A percentile compares a stretch with the other conserved stretches of the same genome.
phyloP scores from a whole-genome alignment of 2,329 filamentous ascomycete genomes.

The Ceratocystis colombiana region DNA sequence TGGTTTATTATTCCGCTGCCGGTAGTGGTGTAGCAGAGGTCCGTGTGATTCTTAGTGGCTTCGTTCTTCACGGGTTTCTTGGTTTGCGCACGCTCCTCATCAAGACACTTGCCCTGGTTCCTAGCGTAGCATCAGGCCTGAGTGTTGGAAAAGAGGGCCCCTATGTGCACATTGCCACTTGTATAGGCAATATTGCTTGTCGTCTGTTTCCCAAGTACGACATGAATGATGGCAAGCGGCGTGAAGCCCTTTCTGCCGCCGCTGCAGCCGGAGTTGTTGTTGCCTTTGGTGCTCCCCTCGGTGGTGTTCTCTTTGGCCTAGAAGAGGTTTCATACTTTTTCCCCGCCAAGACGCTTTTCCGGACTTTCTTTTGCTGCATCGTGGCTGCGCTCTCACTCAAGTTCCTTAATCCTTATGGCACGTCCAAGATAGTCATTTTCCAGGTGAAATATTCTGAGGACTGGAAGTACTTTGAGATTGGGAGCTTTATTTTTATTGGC shows the following conservation, averaged over 20 bases:
- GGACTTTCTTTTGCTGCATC: slow-evolving; percentile 98
- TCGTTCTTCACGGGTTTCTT: slow-evolving; percentile 90
- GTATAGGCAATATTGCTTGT: slow-evolving; percentile 89
- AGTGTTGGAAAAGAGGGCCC: slow-evolving; percentile 91
- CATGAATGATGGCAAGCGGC: slow-evolving; percentile 82
- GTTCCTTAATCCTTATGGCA: slow-evolving; percentile 92
- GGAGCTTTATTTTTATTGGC: slow-evolving; percentile 75
- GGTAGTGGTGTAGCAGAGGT: slow-evolving; percentile 96
- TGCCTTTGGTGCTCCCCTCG: slow-evolving; percentile 79
- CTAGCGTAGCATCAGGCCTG: slow-evolving; percentile 85
- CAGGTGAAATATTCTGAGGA: slow-evolving; percentile 82
- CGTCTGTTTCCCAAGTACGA: slow-evolving; percentile 93
- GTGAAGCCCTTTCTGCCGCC: slow-evolving; percentile 86
- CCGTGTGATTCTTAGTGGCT: slow-evolving; percentile 94
- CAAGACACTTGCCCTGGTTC: slow-evolving; percentile 71
- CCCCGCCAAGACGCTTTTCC: slow-evolving; percentile 89
- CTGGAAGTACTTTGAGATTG: slow-evolving; percentile 89
- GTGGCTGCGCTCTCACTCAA: slow-evolving; percentile 83
- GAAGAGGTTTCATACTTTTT: slow-evolving; percentile 98
- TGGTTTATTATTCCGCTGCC: slow-evolving; percentile 91
- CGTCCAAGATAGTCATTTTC: slow-evolving; percentile 92
- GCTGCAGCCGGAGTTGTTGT: slow-evolving; percentile 88
- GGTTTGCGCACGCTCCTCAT: slow-evolving; percentile 76
- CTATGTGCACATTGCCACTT: slow-evolving; percentile 94
- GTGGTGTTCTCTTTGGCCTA: slow-evolving; percentile 82